A percentile compares a stretch with the other conserved stretches of the same genome.
phyloP scores from a whole-genome alignment of 2,329 filamentous ascomycete genomes.

The Xylaria sp. region DNA sequence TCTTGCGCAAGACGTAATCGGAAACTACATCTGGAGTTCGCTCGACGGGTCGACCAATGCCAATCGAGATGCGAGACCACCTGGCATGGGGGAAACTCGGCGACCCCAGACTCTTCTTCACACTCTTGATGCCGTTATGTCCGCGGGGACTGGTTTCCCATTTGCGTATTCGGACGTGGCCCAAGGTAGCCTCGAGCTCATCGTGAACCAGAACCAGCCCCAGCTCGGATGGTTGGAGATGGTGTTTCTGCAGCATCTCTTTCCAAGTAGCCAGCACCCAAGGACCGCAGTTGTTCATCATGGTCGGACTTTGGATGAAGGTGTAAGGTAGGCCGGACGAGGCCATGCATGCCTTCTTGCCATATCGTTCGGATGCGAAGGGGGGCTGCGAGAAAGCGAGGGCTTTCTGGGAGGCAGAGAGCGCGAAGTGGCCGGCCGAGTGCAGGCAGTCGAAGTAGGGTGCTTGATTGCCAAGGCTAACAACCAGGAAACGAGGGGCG shows the following conservation, averaged over 20 bases:
- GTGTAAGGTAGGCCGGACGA: constrained; percentile 61
- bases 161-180: constrained; percentile 67
- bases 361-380: constrained; percentile 54
- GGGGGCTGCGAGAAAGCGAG: constrained; percentile 53
- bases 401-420: constrained; percentile 62
- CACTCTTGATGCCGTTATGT: constrained; percentile 77
- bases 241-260: constrained; percentile 53
- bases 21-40: constrained; percentile 72
- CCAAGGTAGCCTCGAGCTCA: constrained; percentile 77
- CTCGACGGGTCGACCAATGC: constrained; percentile 81
- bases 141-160: constrained; percentile 70
- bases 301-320: constrained; percentile 73
- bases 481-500: constrained; percentile 70
- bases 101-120: constrained; percentile 56
- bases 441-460: constrained; percentile 81
- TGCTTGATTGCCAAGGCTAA: constrained; percentile 85
- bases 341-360: constrained; percentile 57
- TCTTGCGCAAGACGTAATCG: constrained; percentile 75
- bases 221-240: constrained; percentile 40
- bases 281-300: constrained; percentile 85
- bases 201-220: constrained; percentile 83
- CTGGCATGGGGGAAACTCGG: constrained; percentile 48
- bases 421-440: constrained; percentile 81
- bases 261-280: constrained; percentile 71
- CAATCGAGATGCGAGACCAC: constrained; percentile 73